These are phyloP conservation scores for Phyllosticta paracitricarpa DNA, from an alignment of 2,329 filamentous ascomycete species.

Conservation along the genomic window DNA sequence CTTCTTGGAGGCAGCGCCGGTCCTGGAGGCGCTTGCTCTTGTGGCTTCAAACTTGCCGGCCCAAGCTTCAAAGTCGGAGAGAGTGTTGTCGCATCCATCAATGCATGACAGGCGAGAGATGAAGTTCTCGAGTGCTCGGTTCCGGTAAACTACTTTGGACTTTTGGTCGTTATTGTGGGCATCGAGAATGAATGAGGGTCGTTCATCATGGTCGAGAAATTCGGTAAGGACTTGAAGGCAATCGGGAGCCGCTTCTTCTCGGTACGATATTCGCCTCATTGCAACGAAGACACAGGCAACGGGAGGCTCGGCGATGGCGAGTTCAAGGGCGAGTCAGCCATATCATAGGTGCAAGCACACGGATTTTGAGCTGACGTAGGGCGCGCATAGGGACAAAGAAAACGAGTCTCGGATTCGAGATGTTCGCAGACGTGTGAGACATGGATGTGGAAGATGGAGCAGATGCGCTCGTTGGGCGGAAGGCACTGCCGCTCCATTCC, in stretches of 20 bases:
- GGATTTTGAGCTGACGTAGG: background rate
- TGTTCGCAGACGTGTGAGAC: background rate
- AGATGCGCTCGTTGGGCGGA: background rate
- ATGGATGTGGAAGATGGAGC: background rate
- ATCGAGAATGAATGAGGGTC: conserved; percentile 7
- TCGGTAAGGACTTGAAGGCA: background rate
- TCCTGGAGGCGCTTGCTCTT: background rate
- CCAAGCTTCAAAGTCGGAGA: background rate
- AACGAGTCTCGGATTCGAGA: background rate
- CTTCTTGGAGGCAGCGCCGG: background rate
- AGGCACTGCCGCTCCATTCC: background rate
- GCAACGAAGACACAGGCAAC: background rate
- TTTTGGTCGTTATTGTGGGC: background rate
- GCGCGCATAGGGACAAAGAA: background rate
- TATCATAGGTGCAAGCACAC: background rate
- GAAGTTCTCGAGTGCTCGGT: background rate
- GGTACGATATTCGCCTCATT: background rate
- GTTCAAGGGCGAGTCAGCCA: background rate
- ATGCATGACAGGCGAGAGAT: background rate
- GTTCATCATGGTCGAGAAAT: conserved; percentile 5
- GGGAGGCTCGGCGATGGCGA: background rate
- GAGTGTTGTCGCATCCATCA: background rate
- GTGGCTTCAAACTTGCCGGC: background rate
- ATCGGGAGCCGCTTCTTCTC: background rate
- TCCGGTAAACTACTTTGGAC: conserved; percentile 1